Percentiles rank a stretch among this genome's conserved stretches.
Conservation (phyloP, 768 basidiomycete genomes). For the Tylopilus felleus region DNA sequence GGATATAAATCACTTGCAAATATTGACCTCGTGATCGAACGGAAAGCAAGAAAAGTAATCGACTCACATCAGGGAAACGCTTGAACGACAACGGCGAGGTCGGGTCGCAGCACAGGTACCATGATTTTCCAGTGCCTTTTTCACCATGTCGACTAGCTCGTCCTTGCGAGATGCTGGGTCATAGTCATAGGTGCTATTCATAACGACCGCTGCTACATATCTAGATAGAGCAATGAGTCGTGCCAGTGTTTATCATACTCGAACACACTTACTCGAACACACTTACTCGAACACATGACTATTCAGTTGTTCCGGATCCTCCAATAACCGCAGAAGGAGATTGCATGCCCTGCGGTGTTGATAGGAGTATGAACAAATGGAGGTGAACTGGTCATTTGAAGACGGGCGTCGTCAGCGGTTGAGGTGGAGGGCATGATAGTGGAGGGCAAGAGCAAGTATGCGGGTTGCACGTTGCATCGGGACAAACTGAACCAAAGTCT, state of each 20-base stretch:
- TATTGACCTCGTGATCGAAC: background rate
- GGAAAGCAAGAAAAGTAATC: no score
- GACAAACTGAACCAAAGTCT: no score
- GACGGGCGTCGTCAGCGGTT: no score
- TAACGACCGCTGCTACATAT: slow-evolving; percentile 1
- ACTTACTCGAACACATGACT: no score
- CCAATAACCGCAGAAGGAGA: background rate
- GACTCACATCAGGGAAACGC: background rate
- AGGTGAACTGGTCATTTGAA: no score
- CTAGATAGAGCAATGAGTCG: background rate
- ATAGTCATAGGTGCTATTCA: slow-evolving; percentile 4
- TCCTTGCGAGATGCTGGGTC: slow-evolving; percentile 2
- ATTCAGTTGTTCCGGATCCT: background rate
- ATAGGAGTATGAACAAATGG: no score
- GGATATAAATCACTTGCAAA: background rate
- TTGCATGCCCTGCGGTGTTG: background rate
- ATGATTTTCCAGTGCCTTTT: background rate
- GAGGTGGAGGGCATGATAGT: no score
- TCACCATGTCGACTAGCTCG: background rate
- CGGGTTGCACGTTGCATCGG: no score
- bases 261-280: no score
- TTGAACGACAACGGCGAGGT: background rate
- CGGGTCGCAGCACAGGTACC: background rate
- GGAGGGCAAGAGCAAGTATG: no score
- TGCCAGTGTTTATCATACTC: background rate